Percentiles rank a stretch among this genome's conserved stretches.
Conservation (phyloP, 2,329 filamentous ascomycete genomes). For the Fusarium abutilonis region DNA sequence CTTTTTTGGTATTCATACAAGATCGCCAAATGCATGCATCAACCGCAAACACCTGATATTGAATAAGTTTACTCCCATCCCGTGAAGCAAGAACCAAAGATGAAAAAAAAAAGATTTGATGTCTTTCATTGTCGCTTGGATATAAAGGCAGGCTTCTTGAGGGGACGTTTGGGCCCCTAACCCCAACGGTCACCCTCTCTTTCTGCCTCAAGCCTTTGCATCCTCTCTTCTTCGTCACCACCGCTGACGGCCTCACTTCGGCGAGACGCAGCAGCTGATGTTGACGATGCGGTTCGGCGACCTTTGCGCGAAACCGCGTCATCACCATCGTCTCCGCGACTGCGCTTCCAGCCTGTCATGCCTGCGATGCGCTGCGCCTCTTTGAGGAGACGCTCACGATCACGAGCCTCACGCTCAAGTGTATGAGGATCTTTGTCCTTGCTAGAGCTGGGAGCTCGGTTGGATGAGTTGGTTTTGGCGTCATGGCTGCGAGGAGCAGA, state of each 20-base stretch:
- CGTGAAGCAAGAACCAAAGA: background rate
- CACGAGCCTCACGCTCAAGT: conserved; percentile 72
- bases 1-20: conserved; percentile 29
- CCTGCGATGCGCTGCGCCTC: conserved; percentile 73
- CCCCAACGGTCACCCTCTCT: conserved; percentile 64
- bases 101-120: background rate
- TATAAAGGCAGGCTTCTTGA: conserved; percentile 11
- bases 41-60: conserved; percentile 25
- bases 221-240: conserved; percentile 63
- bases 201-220: conserved; percentile 67
- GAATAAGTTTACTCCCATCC: conserved; percentile 6
- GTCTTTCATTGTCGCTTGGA: conserved; percentile 17
- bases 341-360: conserved; percentile 61
- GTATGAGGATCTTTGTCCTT: conserved; percentile 69
- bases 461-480: conserved; percentile 51
- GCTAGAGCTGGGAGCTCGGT: conserved; percentile 39
- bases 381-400: conserved; percentile 72
- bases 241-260: conserved; percentile 59
- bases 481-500: conserved; percentile 54
- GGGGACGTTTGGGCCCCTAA: conserved; percentile 39
- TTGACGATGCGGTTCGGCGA: conserved; percentile 50
- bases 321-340: conserved; percentile 56
- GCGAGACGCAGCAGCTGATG: conserved; percentile 47
- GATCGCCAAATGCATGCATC: conserved; percentile 8
- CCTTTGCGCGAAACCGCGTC: conserved; percentile 54